These are phyloP conservation scores for Aureobasidium sp. DNA, from an alignment of 2,329 filamentous ascomycete genomes.

Conservation along the genomic window DNA sequence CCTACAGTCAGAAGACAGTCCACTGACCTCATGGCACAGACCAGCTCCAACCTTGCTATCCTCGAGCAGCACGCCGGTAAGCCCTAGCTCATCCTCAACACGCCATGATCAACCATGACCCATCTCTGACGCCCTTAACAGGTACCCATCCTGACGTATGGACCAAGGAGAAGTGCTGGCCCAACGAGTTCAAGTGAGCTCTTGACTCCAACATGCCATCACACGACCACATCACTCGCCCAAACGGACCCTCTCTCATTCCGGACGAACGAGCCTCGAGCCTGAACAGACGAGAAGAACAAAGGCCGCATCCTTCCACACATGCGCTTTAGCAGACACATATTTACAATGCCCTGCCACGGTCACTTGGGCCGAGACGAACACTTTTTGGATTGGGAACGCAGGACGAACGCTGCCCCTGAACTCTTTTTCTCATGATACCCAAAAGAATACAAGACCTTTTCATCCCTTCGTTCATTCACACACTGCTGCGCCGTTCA, in stretches of 20 bases:
- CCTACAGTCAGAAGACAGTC: neutral
- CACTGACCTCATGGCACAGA: conserved; percentile 18
- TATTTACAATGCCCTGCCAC: neutral
- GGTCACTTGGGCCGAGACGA: neutral
- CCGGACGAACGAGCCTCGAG: neutral
- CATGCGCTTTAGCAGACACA: neutral
- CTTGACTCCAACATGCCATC: no score
- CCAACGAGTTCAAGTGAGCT: conserved; percentile 38
- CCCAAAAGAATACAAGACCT: neutral
- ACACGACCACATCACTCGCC: neutral
- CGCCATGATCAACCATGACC: no score
- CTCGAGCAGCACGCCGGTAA: conserved; percentile 42
- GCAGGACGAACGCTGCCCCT: neutral
- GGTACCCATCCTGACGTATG: conserved; percentile 46
- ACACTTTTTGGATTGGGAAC: neutral
- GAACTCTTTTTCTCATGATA: neutral
- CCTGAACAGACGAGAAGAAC: neutral
- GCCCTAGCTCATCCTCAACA: no score
- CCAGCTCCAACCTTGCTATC: conserved; percentile 46
- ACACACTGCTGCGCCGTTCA: neutral
- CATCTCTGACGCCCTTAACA: conserved; percentile 19
- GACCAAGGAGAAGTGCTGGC: conserved; percentile 55
- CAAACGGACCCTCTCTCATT: neutral
- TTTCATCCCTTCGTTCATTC: neutral
- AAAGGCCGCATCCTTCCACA: neutral